Base-by-base conservation (phyloP, 768 basidiomycete genomes). In the Paxillus rubicundulus region DNA sequence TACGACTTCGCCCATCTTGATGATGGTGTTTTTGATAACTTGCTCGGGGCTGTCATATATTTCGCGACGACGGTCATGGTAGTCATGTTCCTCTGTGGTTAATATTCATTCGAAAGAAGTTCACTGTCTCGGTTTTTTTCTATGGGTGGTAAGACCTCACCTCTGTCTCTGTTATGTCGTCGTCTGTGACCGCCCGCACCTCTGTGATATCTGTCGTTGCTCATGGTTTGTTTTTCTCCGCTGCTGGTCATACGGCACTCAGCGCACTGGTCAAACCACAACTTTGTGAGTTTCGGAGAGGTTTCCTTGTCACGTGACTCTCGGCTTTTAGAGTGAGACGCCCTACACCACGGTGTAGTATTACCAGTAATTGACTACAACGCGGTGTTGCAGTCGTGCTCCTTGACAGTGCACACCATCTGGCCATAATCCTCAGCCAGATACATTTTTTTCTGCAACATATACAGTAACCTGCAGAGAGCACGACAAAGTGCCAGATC, bases 1-100 rank as follows among this genome's bases (percentile, higher is more conserved):
- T 62, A 91, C 90, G 70, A 89, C 88, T 78, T 92, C 90, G 38
- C 89, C 90, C 47, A 88, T 72, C 62, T 83, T 86, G 61, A 90
- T 72, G 56, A 92, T 85, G 39, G 79, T 71, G 45, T 72, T 75
- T 66, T 81, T 84, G 34, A 91, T 72, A 62, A 80, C 86, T 54
- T 90, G 81, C 57, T 89, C 87, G 5, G 88, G 87, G 3, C 86
- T 80, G 57, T 91, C 89, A 59, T 77, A 73, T 36, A 70, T 61
- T 52, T 87, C 84, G 50, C 82, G 79, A 33, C 86, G 80, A 37
- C 82, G 78, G 71, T 87, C 82, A 55, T 85, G 81, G 54, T 68
- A 56, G 21, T 76, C 74, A 40, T 79, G 80, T 71, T 89, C 86
- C 61, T 89, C 87, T 86, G 60, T 52, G 13, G 43, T 38, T 32